Base-by-base conservation (phyloP, 129 eudicot species). In the Centella asiatica region DNA sequence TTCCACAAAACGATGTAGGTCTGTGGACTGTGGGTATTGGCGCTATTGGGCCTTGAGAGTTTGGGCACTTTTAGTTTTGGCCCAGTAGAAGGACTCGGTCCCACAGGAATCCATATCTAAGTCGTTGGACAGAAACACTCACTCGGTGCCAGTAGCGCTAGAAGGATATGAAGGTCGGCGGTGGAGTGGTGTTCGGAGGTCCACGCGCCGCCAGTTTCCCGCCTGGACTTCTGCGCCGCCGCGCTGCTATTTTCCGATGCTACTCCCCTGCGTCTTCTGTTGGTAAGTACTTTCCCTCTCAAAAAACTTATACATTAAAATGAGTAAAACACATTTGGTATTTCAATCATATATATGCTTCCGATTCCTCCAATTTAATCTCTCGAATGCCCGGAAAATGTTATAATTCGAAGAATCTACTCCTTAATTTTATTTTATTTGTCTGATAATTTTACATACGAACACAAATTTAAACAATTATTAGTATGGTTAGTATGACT, bases 181-280 rank as follows among this genome's bases (percentile, higher is more conserved):
- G 92, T 70, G 87, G 87, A 62, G 65, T 84, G 46, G 88, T 76
- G 78, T 74, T 81, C 65, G 95, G 94, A 57, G 84, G 63, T 75
- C 82, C 85, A 67, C 87, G 86, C 86, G 78, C 85, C 83, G 83
- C 78, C 48, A 77, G 81, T 63, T 72, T 18, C 94, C 85, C 5
- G 31, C 73, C 2, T n/a, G 46, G 68, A 29, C 71, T 83, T 49
- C 74, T 80, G 57, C 23, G 80, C 60, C 82, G 76, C 62, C 74
- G 89, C 70, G 26, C 65, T 60, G 63, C 62, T 22, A 66, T 82
- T 27, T 36, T 84, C 28, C 88, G 84, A 42, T 74, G 86, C 80
- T 68, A 74, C 77, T 81, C 79, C 29, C 64, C 88, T 44, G 18
- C 56, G 26, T 49, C 56, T 17, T 49, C 39, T 36, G 37, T 20